These are phyloP conservation scores for Microcyclosporella mali DNA, from an alignment of 2,329 filamentous ascomycete genomes.

Conservation along the genomic window DNA sequence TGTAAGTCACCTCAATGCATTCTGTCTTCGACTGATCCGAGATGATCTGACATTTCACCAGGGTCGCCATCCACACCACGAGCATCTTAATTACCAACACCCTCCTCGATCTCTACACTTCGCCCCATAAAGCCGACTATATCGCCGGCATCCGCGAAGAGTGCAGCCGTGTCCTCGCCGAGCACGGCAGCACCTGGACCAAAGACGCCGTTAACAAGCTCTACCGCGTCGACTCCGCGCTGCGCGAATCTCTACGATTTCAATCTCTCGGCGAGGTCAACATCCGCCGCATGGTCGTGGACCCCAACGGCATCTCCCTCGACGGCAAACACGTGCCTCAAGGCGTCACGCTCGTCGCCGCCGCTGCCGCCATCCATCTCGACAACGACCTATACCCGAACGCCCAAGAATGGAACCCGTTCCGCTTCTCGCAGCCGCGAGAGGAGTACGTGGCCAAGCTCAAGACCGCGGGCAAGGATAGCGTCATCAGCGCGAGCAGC, in stretches of 20 bases:
- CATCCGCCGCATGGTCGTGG: slow-evolving; percentile 20
- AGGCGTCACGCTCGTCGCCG: slow-evolving; percentile 21
- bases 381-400: slow-evolving; percentile 22
- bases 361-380: slow-evolving; percentile 20
- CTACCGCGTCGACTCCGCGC: slow-evolving; percentile 22
- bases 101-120: slow-evolving; percentile 20
- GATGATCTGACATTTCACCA: no score
- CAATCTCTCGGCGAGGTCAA: slow-evolving; percentile 12
- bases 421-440: slow-evolving; percentile 1
- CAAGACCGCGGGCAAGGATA: background rate
- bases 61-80: slow-evolving; percentile 24
- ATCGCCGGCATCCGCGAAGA: slow-evolving; percentile 22
- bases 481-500: no score
- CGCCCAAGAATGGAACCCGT: slow-evolving; percentile 2
- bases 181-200: slow-evolving; percentile 17
- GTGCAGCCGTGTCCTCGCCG: slow-evolving; percentile 12
- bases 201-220: slow-evolving; percentile 23
- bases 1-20: slow-evolving; percentile 1
- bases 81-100: slow-evolving; percentile 21
- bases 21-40: no score
- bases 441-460: slow-evolving; percentile 2
- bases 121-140: slow-evolving; percentile 12
- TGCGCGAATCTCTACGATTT: slow-evolving; percentile 26
- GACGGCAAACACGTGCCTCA: slow-evolving; percentile 19
- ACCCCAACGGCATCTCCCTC: slow-evolving; percentile 21